Conservation (phyloP, 768 basidiomycete species). For the Pulveroboletus ravenelii region DNA sequence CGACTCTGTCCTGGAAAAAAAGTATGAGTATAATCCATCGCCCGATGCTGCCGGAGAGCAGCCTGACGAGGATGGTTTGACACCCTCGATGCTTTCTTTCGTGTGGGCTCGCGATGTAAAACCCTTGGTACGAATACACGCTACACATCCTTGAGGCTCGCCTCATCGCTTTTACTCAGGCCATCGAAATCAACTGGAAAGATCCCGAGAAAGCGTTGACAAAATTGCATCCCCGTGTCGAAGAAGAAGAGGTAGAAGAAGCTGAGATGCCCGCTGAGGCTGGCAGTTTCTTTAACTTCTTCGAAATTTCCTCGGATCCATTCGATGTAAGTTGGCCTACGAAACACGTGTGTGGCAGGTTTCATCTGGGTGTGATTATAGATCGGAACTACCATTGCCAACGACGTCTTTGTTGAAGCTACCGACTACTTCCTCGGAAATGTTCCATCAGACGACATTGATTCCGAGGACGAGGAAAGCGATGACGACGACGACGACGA, state of each 20-base stretch:
- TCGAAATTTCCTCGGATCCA: constrained; percentile 61
- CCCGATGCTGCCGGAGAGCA: constrained; percentile 49
- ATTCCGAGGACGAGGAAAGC: constrained; percentile 62
- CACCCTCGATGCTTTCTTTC: constrained; percentile 74
- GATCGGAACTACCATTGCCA: constrained; percentile 69
- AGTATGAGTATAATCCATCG: constrained; percentile 66
- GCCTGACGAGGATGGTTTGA: constrained; percentile 71
- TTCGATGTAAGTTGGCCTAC: constrained; percentile 51
- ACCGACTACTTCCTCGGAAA: constrained; percentile 80
- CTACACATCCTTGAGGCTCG: neutral
- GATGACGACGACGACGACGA: constrained; percentile 77
- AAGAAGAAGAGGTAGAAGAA: constrained; percentile 50
- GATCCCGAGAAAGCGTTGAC: constrained; percentile 71
- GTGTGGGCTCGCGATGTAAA: constrained; percentile 73
- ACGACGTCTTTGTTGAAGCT: constrained; percentile 76
- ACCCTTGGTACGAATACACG: constrained; percentile 47
- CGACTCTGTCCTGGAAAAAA: constrained; percentile 73
- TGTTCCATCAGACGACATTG: constrained; percentile 51
- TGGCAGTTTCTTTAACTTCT: constrained; percentile 88
- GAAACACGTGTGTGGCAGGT: neutral
- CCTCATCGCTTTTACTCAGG: constrained; percentile 34
- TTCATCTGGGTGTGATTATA: constrained; percentile 27
- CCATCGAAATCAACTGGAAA: constrained; percentile 76
- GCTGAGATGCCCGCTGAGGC: constrained; percentile 58
- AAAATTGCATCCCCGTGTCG: constrained; percentile 67